phyloP scores from a whole-genome alignment of 768 basidiomycete species.

The Auricularia auricula-judae region DNA sequence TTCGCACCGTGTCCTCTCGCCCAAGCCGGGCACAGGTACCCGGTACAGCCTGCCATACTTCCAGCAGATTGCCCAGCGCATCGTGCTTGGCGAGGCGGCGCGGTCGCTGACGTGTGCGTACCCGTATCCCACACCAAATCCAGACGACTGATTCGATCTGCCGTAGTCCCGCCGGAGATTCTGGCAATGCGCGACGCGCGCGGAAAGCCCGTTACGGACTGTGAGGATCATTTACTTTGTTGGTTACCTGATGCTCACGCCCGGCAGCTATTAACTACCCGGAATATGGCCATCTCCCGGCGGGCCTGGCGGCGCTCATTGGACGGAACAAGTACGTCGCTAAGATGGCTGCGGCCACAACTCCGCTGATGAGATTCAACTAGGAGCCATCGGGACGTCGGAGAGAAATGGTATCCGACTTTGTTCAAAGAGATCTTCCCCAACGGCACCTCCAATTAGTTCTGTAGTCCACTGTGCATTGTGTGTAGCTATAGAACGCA shows the following conservation, averaged over 20 bases:
- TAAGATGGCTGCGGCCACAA: neutral
- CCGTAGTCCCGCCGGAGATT: slow-evolving; percentile 53
- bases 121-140: no score
- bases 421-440: slow-evolving; percentile 66
- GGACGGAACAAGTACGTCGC: slow-evolving; percentile 62
- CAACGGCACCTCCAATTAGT: slow-evolving; percentile 23
- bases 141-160: neutral
- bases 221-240: slow-evolving; percentile 13
- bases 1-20: slow-evolving; percentile 70
- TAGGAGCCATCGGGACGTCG: slow-evolving; percentile 82
- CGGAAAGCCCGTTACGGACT: slow-evolving; percentile 35
- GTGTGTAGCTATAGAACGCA: no score
- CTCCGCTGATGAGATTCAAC: neutral
- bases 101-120: neutral
- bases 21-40: slow-evolving; percentile 39
- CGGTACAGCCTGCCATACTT: slow-evolving; percentile 82
- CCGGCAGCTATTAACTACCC: slow-evolving; percentile 61
- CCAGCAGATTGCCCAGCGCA: slow-evolving; percentile 59
- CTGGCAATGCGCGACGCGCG: slow-evolving; percentile 46
- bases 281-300: slow-evolving; percentile 61
- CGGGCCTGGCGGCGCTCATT: slow-evolving; percentile 62
- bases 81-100: slow-evolving; percentile 33
- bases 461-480: no score
- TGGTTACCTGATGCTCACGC: no score
- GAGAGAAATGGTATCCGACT: slow-evolving; percentile 61